phyloP scores from a whole-genome alignment of 352 stramenopile species.

The Lagenidium sp. region DNA sequence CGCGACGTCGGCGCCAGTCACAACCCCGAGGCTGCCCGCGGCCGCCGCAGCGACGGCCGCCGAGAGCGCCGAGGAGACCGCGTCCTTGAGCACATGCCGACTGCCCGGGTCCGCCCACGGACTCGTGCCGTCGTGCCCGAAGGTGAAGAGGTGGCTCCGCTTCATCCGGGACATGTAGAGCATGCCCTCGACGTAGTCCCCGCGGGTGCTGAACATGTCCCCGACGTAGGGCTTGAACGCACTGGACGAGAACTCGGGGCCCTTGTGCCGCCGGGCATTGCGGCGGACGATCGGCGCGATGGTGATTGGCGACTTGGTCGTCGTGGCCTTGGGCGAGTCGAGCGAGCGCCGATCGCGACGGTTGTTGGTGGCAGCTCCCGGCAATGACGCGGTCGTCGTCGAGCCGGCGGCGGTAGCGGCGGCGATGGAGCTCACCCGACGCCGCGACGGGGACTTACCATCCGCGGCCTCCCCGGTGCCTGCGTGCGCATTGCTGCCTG shows the following conservation, averaged over 20 bases:
- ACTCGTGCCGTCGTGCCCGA: slow-evolving; percentile 17
- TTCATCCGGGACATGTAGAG: slow-evolving; percentile 87
- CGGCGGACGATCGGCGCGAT: slow-evolving; percentile 26
- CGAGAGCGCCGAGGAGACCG: slow-evolving; percentile 33
- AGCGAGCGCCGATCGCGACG: background rate
- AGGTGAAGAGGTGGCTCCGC: slow-evolving; percentile 37
- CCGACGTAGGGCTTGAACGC: slow-evolving; percentile 58
- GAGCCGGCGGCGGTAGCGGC: no score
- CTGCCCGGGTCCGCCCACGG: slow-evolving; percentile 12
- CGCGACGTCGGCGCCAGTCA: background rate
- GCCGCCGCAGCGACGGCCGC: slow-evolving; percentile 10
- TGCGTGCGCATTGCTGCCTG: background rate
- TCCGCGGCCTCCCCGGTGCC: background rate
- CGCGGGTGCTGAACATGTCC: slow-evolving; percentile 72
- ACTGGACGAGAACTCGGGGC: slow-evolving; percentile 20
- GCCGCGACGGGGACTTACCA: background rate
- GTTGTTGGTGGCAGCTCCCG: background rate
- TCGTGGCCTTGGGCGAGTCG: background rate
- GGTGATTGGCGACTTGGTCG: background rate
- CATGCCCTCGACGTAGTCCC: slow-evolving; percentile 81
- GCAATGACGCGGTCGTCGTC: background rate
- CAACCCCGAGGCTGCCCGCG: slow-evolving; percentile 4
- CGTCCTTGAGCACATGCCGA: slow-evolving; percentile 32
- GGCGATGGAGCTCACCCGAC: background rate
- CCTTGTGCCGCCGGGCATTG: slow-evolving; percentile 33